These are phyloP conservation scores for Marasmius tenuissimus DNA, from an alignment of 1,284 basidiomycete genomes.

Conservation along the genomic window DNA sequence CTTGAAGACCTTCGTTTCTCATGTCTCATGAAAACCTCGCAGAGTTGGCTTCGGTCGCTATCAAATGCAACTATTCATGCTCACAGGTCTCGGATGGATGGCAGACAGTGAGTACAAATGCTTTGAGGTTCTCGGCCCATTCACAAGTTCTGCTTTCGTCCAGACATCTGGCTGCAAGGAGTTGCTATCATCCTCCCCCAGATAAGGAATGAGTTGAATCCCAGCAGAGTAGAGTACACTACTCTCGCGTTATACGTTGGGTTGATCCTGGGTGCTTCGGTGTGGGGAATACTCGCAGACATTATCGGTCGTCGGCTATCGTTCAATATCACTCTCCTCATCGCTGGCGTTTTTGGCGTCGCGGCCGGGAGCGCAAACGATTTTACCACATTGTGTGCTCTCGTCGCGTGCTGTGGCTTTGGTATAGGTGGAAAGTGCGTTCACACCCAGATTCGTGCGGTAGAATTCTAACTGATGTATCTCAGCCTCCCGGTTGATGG, in stretches of 20 bases:
- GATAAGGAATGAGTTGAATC: slow-evolving; percentile 45
- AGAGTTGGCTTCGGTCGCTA: neutral
- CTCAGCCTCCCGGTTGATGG: slow-evolving; percentile 54
- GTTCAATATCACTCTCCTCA: slow-evolving; percentile 61
- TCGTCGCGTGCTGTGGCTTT: slow-evolving; percentile 55
- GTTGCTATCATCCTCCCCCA: slow-evolving; percentile 52
- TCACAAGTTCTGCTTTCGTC: slow-evolving; percentile 9
- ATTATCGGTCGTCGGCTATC: slow-evolving; percentile 52
- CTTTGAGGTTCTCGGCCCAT: neutral
- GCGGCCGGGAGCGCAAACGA: slow-evolving; percentile 54
- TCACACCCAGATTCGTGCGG: neutral
- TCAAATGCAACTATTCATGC: neutral
- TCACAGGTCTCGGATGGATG: neutral
- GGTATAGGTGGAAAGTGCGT: slow-evolving; percentile 59
- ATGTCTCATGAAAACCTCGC: neutral
- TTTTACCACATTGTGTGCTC: slow-evolving; percentile 48
- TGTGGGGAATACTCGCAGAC: slow-evolving; percentile 53
- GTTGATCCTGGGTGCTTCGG: slow-evolving; percentile 55
- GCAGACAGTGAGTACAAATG: slow-evolving; percentile 1
- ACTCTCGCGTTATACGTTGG: slow-evolving; percentile 60
- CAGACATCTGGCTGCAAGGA: slow-evolving; percentile 56
- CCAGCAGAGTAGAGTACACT: slow-evolving; percentile 44
- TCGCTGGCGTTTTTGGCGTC: slow-evolving; percentile 60
- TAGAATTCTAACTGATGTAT: neutral
- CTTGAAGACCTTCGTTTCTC: neutral